Evolutionary conservation across 2,329 filamentous ascomycete genomes (phyloP).

Genomic region (Fusarium mundagurra): DNA sequence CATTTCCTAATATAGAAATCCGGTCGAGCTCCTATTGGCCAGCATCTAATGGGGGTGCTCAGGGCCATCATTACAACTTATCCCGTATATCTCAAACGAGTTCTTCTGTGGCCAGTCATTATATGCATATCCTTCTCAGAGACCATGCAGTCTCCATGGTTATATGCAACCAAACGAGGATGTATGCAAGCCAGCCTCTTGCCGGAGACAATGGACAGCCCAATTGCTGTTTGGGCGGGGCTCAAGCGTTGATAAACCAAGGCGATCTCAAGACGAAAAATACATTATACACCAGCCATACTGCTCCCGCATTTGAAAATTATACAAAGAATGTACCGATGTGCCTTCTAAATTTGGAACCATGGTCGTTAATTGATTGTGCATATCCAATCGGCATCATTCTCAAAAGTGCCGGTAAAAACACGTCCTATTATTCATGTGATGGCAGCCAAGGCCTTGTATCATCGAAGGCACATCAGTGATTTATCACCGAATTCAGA

Average conservation of each 20-base stretch:
- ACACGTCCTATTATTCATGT: background rate
- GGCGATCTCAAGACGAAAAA: background rate
- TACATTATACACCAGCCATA: background rate
- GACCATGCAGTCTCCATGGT: background rate
- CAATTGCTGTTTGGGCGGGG: constrained; percentile 4
- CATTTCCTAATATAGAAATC: constrained; percentile 21
- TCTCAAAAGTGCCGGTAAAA: background rate
- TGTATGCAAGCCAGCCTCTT: background rate
- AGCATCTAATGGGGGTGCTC: background rate
- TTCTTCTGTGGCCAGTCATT: background rate
- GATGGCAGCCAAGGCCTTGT: background rate
- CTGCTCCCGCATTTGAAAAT: background rate
- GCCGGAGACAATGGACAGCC: background rate
- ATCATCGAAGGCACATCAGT: constrained; percentile 75
- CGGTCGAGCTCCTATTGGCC: constrained; percentile 20
- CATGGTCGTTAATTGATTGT: background rate
- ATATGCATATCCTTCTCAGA: background rate
- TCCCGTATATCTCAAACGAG: background rate
- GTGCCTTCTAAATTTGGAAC: background rate
- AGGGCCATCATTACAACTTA: background rate
- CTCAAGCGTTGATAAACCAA: constrained; percentile 9
- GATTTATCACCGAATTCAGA: constrained; percentile 82
- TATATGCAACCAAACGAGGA: background rate
- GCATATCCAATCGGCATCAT: background rate
- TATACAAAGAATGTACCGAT: background rate